Conservation (phyloP, 2,329 filamentous ascomycete species). For the Ceratocystiopsis brevicomis region DNA sequence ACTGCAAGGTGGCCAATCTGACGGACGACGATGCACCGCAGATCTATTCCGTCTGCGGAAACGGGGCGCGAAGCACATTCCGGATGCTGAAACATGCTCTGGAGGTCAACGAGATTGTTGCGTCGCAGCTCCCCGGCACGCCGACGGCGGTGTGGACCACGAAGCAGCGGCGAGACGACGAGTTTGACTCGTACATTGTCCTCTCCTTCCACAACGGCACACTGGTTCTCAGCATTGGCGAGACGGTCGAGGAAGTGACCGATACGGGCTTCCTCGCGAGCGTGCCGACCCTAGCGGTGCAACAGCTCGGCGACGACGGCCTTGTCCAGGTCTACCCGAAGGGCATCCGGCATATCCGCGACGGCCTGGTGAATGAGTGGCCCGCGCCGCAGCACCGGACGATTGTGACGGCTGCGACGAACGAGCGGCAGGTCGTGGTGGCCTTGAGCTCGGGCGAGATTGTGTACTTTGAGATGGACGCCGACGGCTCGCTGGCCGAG, state of each 20-base stretch:
- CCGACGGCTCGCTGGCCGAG: constrained; percentile 75
- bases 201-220: constrained; percentile 82
- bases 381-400: constrained; percentile 80
- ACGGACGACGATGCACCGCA: constrained; percentile 88
- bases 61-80: constrained; percentile 75
- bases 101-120: constrained; percentile 88
- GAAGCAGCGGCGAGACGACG: constrained; percentile 61
- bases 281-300: constrained; percentile 77
- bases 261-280: constrained; percentile 83
- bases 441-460: constrained; percentile 92
- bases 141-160: constrained; percentile 91
- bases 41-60: constrained; percentile 83
- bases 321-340: constrained; percentile 92
- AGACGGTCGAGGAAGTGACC: constrained; percentile 88
- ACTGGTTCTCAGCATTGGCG: constrained; percentile 81
- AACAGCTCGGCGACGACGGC: constrained; percentile 83
- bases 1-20: constrained; percentile 80
- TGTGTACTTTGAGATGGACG: constrained; percentile 94
- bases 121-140: constrained; percentile 74
- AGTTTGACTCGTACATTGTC: constrained; percentile 90
- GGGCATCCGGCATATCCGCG: constrained; percentile 75
- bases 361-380: constrained; percentile 77
- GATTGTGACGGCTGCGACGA: constrained; percentile 86
- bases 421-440: constrained; percentile 80
- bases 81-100: constrained; percentile 82